Evolutionary conservation across 2,329 filamentous ascomycete species (phyloP).

Genomic region (Neophaeococcomyces aloes): DNA sequence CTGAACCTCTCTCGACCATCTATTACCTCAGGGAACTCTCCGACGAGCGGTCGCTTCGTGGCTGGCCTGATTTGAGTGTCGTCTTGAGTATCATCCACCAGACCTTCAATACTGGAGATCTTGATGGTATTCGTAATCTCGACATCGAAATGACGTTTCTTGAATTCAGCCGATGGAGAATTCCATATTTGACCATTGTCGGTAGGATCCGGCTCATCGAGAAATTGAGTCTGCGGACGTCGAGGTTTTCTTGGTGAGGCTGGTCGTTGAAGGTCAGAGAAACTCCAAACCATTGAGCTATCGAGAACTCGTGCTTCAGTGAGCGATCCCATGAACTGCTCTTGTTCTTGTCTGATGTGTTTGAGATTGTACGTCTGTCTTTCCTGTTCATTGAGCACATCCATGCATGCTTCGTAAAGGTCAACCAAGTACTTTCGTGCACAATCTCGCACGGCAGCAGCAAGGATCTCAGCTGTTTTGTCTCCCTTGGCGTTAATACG

Average conservation of each 20-base stretch:
- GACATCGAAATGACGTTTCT: neutral
- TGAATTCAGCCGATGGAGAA: neutral
- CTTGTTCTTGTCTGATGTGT: neutral
- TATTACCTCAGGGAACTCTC: too few species aligned
- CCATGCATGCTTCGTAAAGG: neutral
- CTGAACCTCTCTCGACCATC: too few species aligned
- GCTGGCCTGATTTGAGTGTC: too few species aligned
- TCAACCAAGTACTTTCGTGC: neutral
- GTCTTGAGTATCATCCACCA: too few species aligned
- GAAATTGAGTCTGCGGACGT: neutral
- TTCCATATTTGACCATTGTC: conserved; percentile 1
- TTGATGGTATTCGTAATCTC: neutral
- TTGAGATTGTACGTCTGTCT: neutral
- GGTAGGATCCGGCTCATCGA: neutral
- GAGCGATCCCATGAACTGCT: neutral
- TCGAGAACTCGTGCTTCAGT: conserved; percentile 1
- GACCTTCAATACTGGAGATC: too few species aligned
- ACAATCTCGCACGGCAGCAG: neutral
- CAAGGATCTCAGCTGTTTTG: neutral
- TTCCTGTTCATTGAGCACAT: neutral
- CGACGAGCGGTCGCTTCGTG: too few species aligned
- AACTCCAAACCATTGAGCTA: conserved; percentile 3
- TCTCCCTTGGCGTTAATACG: neutral
- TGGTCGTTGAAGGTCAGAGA: neutral
- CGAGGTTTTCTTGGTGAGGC: neutral